phyloP scores from a whole-genome alignment of 2,329 filamentous ascomycete genomes.

The Coniochaeta sp. region DNA sequence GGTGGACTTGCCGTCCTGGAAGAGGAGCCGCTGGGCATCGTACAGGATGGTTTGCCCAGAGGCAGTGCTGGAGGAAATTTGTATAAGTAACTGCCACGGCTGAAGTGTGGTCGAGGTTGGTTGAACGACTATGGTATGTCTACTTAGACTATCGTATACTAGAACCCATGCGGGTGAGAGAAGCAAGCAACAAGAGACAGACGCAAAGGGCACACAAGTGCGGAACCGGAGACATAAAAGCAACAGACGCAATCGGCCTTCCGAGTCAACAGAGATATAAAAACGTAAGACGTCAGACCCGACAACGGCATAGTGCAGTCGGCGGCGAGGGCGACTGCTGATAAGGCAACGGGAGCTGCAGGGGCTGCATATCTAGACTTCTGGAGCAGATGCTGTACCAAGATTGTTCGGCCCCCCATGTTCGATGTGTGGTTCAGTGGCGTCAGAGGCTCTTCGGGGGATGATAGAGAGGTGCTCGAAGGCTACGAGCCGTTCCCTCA shows the following conservation, averaged over 20 bases:
- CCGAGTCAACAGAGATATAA: neutral
- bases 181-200: too few relatives aligned
- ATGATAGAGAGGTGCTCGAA: neutral
- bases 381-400: neutral
- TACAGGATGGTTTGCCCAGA: too few relatives aligned
- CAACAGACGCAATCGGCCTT: neutral
- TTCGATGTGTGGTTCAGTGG: neutral
- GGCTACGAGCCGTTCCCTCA: neutral
- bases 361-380: conserved; percentile 1
- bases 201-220: neutral
- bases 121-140: too few relatives aligned
- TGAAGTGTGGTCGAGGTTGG: too few relatives aligned
- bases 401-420: neutral
- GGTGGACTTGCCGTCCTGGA: conserved; percentile 6
- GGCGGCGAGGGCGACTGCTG: neutral
- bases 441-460: neutral
- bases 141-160: too few relatives aligned
- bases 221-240: neutral
- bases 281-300: neutral
- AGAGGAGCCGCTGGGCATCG: conserved; percentile 8
- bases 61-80: too few relatives aligned
- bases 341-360: neutral
- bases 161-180: too few relatives aligned
- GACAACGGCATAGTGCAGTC: neutral
- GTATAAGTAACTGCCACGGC: too few relatives aligned